A percentile compares a stretch with the other conserved stretches of the same genome.
Conservation (phyloP, 345 rosid genomes). For the Citrus sp. region DNA sequence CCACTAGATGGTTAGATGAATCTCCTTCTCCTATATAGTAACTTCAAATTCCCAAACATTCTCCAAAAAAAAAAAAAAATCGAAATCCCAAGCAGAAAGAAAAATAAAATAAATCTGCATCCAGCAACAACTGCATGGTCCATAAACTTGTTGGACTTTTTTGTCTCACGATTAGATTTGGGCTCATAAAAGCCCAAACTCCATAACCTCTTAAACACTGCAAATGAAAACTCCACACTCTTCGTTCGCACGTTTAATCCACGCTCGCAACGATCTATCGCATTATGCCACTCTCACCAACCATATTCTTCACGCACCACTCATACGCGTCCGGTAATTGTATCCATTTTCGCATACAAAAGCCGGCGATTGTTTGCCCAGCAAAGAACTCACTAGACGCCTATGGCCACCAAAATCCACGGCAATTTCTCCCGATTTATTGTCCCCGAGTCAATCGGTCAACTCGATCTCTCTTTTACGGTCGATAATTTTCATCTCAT, state of each 20-base stretch:
- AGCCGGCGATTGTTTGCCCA: background rate
- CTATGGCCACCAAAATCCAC: conserved; percentile 31
- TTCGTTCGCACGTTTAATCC: background rate
- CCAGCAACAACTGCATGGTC: background rate
- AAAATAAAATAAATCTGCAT: too few species aligned
- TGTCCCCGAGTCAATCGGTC: conserved; percentile 3
- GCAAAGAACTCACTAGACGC: conserved; percentile 13
- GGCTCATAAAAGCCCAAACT: background rate
- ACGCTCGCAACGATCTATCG: background rate
- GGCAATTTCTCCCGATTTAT: conserved; percentile 9
- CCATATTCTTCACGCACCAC: background rate
- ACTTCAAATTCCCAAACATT: too few species aligned
- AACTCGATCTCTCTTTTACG: background rate
- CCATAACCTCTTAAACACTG: background rate
- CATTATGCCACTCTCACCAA: background rate
- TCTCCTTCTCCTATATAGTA: too few species aligned
- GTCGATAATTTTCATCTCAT: background rate
- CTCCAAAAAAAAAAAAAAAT: too few species aligned
- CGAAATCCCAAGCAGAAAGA: too few species aligned
- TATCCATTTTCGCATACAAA: background rate
- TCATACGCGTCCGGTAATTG: background rate
- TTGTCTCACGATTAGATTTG: background rate
- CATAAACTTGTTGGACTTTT: background rate
- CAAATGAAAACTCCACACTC: background rate
- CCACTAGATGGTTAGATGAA: too few species aligned